Conservation (phyloP, 768 basidiomycete genomes). For the Suillus spraguei region DNA sequence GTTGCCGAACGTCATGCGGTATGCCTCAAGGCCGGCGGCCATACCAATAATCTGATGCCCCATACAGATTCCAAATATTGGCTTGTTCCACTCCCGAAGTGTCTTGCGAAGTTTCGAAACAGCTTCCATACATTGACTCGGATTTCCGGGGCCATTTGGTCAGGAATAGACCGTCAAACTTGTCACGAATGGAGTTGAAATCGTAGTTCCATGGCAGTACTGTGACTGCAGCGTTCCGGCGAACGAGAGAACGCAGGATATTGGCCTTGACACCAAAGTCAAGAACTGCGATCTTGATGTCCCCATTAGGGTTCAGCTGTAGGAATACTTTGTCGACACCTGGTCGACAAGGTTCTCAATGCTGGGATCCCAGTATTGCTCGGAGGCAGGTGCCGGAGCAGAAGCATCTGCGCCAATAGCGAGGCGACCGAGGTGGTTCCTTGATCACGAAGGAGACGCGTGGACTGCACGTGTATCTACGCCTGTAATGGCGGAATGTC, state of each 20-base stretch:
- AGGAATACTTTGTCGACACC: conserved; percentile 83
- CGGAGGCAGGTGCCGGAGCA: conserved; percentile 54
- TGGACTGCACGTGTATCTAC: conserved; percentile 98
- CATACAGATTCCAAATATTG: conserved; percentile 99
- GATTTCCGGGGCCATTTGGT: conserved; percentile 98
- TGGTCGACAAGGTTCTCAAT: conserved; percentile 92
- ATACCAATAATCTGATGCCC: conserved; percentile 98
- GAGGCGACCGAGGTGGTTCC: conserved; percentile 95
- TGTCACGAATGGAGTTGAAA: conserved; percentile 88
- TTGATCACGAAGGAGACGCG: conserved; percentile 89
- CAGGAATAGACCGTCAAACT: conserved; percentile 94
- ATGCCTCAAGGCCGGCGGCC: conserved; percentile 95
- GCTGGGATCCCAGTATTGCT: conserved; percentile 95
- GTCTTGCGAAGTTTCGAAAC: conserved; percentile 80
- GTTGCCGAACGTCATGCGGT: conserved; percentile 99
- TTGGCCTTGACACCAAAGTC: conserved; percentile 99
- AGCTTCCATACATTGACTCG: conserved; percentile 84
- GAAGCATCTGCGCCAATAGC: conserved; percentile 77
- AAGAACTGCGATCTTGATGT: conserved; percentile 91
- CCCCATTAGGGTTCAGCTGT: conserved; percentile 85
- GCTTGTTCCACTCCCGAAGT: conserved; percentile 86
- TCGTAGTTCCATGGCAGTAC: conserved; percentile 98
- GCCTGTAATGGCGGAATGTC: conserved; percentile 90
- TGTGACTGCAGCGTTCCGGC: conserved; percentile 89
- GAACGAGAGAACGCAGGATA: conserved; percentile 90